phyloP scores from a whole-genome alignment of 116 monocot species.

The Iris pallida region DNA sequence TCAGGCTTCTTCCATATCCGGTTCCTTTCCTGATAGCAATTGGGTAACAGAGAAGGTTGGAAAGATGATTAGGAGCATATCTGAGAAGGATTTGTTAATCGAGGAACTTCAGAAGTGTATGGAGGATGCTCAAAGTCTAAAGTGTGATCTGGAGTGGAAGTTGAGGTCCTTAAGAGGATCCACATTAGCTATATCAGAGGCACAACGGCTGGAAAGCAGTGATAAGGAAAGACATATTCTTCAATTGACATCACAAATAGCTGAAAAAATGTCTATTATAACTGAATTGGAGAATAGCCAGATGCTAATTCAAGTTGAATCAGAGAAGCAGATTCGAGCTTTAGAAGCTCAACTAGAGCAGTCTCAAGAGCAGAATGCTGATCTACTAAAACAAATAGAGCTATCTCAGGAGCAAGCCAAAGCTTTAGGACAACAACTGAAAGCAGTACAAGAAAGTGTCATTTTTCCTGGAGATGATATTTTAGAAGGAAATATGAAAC shows the following conservation, averaged over 20 bases:
- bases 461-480: slow-evolving; percentile 20
- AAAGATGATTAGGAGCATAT: slow-evolving; percentile 45
- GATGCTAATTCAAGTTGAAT: slow-evolving; percentile 11
- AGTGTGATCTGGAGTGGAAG: slow-evolving; percentile 70
- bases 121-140: slow-evolving; percentile 61
- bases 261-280: slow-evolving; percentile 35
- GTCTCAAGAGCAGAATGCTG: slow-evolving; percentile 20
- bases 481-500: slow-evolving; percentile 26
- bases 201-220: slow-evolving; percentile 62
- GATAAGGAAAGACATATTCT: slow-evolving; percentile 68
- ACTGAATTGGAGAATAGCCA: slow-evolving; percentile 38
- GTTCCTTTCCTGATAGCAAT: slow-evolving; percentile 33
- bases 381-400: slow-evolving; percentile 8
- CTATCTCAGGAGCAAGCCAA: slow-evolving; percentile 22
- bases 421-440: slow-evolving; percentile 12
- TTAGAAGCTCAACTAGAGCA: slow-evolving; percentile 27
- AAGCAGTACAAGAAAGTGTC: slow-evolving; percentile 26
- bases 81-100: slow-evolving; percentile 68
- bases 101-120: slow-evolving; percentile 71
- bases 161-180: slow-evolving; percentile 85
- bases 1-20: slow-evolving; percentile 38
- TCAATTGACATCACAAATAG: slow-evolving; percentile 40
- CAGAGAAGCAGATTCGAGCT: slow-evolving; percentile 29
- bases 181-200: slow-evolving; percentile 72
- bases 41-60: slow-evolving; percentile 52